These are phyloP conservation scores for Neurospora sp. DNA, from an alignment of 495 filamentous ascomycete species.

Conservation along the genomic window DNA sequence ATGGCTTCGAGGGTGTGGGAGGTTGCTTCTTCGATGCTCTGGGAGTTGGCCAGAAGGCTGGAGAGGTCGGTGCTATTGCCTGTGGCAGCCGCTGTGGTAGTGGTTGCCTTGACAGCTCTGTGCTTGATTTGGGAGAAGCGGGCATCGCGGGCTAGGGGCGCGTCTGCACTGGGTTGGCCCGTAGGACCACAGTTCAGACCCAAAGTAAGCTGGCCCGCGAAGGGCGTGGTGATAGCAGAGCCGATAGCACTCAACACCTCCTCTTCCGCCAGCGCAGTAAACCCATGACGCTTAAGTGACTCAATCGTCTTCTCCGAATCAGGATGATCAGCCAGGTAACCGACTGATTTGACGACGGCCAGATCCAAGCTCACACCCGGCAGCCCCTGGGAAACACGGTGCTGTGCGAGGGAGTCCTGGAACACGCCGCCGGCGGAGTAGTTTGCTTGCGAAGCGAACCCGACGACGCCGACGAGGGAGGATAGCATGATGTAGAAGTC, in stretches of 20 bases:
- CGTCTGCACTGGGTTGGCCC: neutral
- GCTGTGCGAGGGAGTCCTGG: slow-evolving; percentile 16
- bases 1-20: slow-evolving; percentile 5
- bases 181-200: slow-evolving; percentile 18
- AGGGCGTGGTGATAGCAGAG: slow-evolving; percentile 14
- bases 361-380: slow-evolving; percentile 38
- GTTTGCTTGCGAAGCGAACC: slow-evolving; percentile 35
- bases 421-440: slow-evolving; percentile 39
- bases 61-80: slow-evolving; percentile 4
- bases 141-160: slow-evolving; percentile 7
- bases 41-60: neutral
- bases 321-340: slow-evolving; percentile 19
- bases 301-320: slow-evolving; percentile 11
- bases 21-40: slow-evolving; percentile 6
- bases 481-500: slow-evolving; percentile 49
- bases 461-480: slow-evolving; percentile 33
- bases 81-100: too few relatives aligned
- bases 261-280: slow-evolving; percentile 10
- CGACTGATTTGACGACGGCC: slow-evolving; percentile 29
- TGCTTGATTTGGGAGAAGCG: slow-evolving; percentile 12
- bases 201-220: slow-evolving; percentile 10
- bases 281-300: slow-evolving; percentile 12
- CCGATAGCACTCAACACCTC: slow-evolving; percentile 16
- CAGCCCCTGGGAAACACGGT: slow-evolving; percentile 15
- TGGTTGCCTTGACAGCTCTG: neutral